Evolutionary conservation across 306 rosid species (phyloP), one percentile per base, ranked within the genome.

Genomic region (Rosa lucieae): DNA sequence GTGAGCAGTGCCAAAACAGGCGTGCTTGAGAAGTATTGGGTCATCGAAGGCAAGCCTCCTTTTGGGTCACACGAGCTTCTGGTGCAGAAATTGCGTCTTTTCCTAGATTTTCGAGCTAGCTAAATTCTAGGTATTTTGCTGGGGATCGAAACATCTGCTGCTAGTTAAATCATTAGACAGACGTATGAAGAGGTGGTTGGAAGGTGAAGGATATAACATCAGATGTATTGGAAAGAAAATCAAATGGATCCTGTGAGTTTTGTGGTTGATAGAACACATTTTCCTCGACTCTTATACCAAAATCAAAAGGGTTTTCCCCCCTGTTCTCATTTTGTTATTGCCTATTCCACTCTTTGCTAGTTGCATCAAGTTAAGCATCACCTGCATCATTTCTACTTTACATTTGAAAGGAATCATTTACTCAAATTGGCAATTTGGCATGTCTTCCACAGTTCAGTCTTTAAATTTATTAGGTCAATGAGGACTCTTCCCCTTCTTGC

Each of bases 21-120:
- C 52, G 79, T 87, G 75, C 91, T 92, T 17, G 99, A 95, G 83
- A 95, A 91, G 82, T 93, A 95, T 70, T 96, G 99, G 99, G 62
- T 91, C 76, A 80, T 79, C 0, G 70, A 77, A 43, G 84, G 73
- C 70, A 89, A 91, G 79, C 94, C 90, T 39, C 72, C 66, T 43
- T 93, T 86, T 3, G 97, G 98, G 70, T 81, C 90, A 43, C 88
- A 84, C 0, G 98, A 96, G 77, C 81, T 90, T 81, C 86, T 93
- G 8, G 14, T 83, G 67, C 94, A 90, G 74, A 96, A 93, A 73
- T 23, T 96, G 73, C 93, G 81, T 3, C 85, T 90, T 55, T 96
- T 91, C 87, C 86, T 91, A 62, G 98, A 96, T 81, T 93, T 85
- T 43, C 89, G 87, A 82, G 98, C 96, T 47, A 86, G 89, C 70